Evolutionary conservation across 2,329 filamentous ascomycete genomes (phyloP).

Genomic region (Penicillium sumatraense): DNA sequence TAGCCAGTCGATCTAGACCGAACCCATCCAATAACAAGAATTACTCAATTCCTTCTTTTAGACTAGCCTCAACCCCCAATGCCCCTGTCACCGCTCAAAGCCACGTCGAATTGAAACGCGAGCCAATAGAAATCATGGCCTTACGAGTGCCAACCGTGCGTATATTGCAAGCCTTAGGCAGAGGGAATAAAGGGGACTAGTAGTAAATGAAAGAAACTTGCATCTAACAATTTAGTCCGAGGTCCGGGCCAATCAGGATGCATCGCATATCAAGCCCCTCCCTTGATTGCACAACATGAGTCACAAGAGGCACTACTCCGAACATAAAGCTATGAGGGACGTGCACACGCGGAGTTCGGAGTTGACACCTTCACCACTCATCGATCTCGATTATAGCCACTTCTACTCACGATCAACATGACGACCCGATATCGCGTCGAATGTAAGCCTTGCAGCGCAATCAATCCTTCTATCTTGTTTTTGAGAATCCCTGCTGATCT

Average conservation of each 20-base stretch:
- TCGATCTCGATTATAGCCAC: not conserved
- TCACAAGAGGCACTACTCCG: not conserved
- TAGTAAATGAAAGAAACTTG: not conserved
- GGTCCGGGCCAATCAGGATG: not conserved
- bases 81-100: not conserved
- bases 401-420: conserved; percentile 36
- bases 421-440: conserved; percentile 65
- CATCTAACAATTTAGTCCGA: not conserved
- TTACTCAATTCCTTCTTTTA: not conserved
- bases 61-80: not conserved
- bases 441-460: conserved; percentile 58
- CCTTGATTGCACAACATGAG: not conserved
- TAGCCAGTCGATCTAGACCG: not conserved
- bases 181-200: not conserved
- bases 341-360: conserved; percentile 4
- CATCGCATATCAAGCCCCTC: not conserved
- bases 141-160: not conserved
- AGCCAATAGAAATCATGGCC: not conserved
- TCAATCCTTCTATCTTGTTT: not conserved
- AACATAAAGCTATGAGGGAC: not conserved
- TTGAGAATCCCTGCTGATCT: conserved; percentile 16
- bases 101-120: not conserved
- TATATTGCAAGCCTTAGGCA: not conserved
- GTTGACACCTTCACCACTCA: not conserved
- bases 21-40: not conserved